These are phyloP conservation scores for Omphalea diandra DNA, from an alignment of 441 rosid species.

Conservation along the genomic window DNA sequence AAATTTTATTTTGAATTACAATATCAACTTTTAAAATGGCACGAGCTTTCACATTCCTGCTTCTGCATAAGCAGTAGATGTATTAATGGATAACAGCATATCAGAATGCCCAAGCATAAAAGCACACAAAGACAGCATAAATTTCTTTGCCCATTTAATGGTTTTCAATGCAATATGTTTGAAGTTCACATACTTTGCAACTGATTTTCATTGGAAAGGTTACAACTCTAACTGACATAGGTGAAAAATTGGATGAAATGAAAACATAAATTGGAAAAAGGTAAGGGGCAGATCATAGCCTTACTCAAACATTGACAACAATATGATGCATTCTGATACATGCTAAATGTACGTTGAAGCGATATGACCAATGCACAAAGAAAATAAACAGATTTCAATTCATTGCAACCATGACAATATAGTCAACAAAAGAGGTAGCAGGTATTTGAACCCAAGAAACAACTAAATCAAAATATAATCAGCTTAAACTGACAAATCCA, in stretches of 20 bases:
- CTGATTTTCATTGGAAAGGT: too few relatives aligned
- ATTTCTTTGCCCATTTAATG: neutral
- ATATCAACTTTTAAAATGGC: neutral
- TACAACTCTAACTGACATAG: neutral
- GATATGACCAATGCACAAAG: neutral
- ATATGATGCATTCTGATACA: neutral
- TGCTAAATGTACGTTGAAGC: neutral
- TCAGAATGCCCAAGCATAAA: constrained; percentile 2
- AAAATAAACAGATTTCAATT: neutral
- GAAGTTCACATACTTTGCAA: neutral
- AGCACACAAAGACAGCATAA: neutral
- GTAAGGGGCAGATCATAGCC: neutral
- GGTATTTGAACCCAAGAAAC: neutral
- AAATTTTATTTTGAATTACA: neutral
- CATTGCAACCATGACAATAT: neutral
- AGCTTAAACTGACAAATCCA: neutral
- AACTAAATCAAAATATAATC: neutral
- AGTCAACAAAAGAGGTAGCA: neutral
- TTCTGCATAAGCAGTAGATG: neutral
- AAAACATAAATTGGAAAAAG: neutral
- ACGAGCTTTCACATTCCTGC: neutral
- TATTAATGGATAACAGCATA: neutral
- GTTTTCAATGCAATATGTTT: neutral
- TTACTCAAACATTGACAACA: neutral
- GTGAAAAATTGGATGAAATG: neutral